Evolutionary conservation across 1,139 yeast genomes (phyloP).

Genomic region (Debaryomyces subglobosus): DNA sequence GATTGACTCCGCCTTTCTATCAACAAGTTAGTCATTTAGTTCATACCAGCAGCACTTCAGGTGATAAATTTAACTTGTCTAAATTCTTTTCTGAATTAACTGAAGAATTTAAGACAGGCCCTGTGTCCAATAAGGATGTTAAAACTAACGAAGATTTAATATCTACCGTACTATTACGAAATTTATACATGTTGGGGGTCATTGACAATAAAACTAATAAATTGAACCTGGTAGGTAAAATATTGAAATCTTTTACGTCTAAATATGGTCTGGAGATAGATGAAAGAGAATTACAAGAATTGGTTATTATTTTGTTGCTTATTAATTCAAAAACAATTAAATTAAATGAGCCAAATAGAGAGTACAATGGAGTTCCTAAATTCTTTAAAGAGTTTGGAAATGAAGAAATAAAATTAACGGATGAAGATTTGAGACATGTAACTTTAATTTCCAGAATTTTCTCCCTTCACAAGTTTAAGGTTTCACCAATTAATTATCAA

Average conservation of each 20-base stretch:
- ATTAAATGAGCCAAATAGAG: slow-evolving; percentile 33
- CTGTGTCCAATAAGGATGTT: slow-evolving; percentile 26
- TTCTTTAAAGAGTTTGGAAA: slow-evolving; percentile 37
- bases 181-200: slow-evolving; percentile 59
- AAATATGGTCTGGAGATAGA: slow-evolving; percentile 21
- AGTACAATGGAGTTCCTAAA: slow-evolving; percentile 39
- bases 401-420: slow-evolving; percentile 30
- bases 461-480: slow-evolving; percentile 52
- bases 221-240: slow-evolving; percentile 61
- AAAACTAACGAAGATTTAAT: slow-evolving; percentile 55
- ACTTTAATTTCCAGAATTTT: slow-evolving; percentile 61
- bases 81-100: slow-evolving; percentile 35
- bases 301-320: slow-evolving; percentile 52
- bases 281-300: slow-evolving; percentile 29
- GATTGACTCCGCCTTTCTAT: slow-evolving; percentile 48
- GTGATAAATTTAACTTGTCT: slow-evolving; percentile 35
- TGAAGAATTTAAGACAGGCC: slow-evolving; percentile 14
- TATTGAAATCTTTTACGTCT: slow-evolving; percentile 42
- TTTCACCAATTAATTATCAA: slow-evolving; percentile 61
- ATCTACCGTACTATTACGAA: slow-evolving; percentile 61
- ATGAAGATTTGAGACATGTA: slow-evolving; percentile 37
- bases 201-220: slow-evolving; percentile 46
- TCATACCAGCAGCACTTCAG: slow-evolving; percentile 22
- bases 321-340: slow-evolving; percentile 33
- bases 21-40: slow-evolving; percentile 37